Evolutionary conservation across 2,329 filamentous ascomycete species (phyloP).

Genomic region (Diaporthe sp.): DNA sequence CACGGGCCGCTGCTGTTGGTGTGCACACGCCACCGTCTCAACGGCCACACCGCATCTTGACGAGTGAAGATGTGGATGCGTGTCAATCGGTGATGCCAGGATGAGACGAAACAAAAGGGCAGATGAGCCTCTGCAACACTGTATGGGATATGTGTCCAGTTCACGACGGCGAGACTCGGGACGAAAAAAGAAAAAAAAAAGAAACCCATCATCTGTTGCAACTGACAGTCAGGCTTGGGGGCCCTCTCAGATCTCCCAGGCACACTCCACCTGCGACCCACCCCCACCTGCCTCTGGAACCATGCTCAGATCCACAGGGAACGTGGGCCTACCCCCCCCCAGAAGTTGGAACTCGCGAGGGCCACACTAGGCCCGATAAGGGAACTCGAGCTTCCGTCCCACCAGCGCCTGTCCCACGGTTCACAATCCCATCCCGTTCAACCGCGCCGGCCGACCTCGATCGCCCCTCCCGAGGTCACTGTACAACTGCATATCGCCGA

Average conservation of each 20-base stretch:
- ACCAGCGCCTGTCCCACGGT: neutral
- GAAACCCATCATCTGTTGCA: too few species aligned
- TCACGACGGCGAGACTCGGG: conserved; percentile 3
- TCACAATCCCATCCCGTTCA: neutral
- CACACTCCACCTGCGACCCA: too few species aligned
- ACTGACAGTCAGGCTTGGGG: too few species aligned
- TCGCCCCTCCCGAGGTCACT: neutral
- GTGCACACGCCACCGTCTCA: conserved; percentile 3
- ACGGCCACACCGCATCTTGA: conserved; percentile 19
- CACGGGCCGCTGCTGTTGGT: conserved; percentile 24
- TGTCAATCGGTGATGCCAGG: conserved; percentile 2
- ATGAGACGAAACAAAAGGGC: conserved; percentile 16
- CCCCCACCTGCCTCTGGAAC: too few species aligned
- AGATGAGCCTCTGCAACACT: neutral
- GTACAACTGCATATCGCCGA: neutral
- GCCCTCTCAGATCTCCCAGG: too few species aligned
- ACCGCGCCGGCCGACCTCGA: neutral
- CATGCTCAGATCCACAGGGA: conserved; percentile 10
- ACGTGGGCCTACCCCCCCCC: too few species aligned
- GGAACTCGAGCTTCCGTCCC: neutral
- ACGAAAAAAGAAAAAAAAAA: neutral
- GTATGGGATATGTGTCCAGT: neutral
- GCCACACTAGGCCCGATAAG: neutral
- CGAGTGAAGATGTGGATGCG: neutral
- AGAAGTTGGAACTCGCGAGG: too few species aligned